Evolutionary conservation across 2,329 filamentous ascomycete species (phyloP), one percentile per base, ranked within the genome.

Genomic region (Hypomyces perniciosus): DNA sequence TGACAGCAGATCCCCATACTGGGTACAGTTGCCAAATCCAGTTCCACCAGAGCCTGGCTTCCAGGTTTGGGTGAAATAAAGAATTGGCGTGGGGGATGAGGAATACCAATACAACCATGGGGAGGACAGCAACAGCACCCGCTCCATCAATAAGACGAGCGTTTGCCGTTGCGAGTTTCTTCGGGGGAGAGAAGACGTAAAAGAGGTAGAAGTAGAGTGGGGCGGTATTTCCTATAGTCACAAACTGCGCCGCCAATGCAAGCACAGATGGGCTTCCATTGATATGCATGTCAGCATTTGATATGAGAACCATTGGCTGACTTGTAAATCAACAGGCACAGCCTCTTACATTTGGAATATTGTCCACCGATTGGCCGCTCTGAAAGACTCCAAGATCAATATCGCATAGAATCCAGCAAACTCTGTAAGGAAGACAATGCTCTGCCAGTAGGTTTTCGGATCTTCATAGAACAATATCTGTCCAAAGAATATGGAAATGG

Each of bases 11-110:
- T 5, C 54, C 55, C 61, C 59, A 64, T 0, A 65, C 39, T 0
- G 62, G 61, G 28, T 54, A 66, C 1, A 65, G 34, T 6, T 66
- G 64, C 64, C 64, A 66, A 10, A 63, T 39, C 62, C 64, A 66
- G 13, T 60, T 63, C 56, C 61, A 65, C 63, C 59, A 65, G 29
- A 63, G 55, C 12, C 62, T 55, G 0, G 34, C 35, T 28, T 62
- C 56, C 1, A 63, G 49, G 12, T 54, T 55, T 5, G 50, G 28
- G 9, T 59, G 57, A 7, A 65, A 56, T 39, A 55, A 62, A 0
- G 54, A 61, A 0, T 52, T 43, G 2, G 61, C 51, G 34, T 58
- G 57, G 0, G 64, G 55, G 2, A 53, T 1, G 5, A 59, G 56
- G 10, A 61, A 66, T 0, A 49, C 46, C 10, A 60, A 2, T 0